These are phyloP conservation scores for Sordariomycetes sp. DNA, from an alignment of 2,329 filamentous ascomycete species.

Conservation along the genomic window DNA sequence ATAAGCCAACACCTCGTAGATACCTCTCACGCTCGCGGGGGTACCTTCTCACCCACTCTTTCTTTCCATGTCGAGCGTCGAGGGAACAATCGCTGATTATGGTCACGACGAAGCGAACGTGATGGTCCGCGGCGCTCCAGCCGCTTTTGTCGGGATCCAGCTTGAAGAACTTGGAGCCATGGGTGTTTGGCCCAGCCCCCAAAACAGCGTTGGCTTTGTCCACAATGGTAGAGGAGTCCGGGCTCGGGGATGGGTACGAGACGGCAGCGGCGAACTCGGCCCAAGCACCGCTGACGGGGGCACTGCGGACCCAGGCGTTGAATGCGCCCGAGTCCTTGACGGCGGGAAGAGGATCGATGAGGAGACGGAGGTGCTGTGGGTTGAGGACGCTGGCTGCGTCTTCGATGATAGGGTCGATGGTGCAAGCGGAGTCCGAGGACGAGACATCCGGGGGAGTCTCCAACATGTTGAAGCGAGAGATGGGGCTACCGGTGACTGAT, in stretches of 20 bases:
- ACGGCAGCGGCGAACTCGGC: conserved; percentile 16
- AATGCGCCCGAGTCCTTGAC: conserved; percentile 19
- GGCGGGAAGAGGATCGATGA: conserved; percentile 21
- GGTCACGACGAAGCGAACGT: conserved; percentile 22
- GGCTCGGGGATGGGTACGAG: conserved; percentile 9
- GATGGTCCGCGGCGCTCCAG: conserved; percentile 22
- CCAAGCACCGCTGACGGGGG: conserved; percentile 20
- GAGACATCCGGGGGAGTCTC: neutral
- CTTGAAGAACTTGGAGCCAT: conserved; percentile 16
- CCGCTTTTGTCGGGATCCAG: conserved; percentile 21
- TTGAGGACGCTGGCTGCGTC: conserved; percentile 8
- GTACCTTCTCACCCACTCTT: conserved; percentile 15
- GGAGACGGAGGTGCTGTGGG: conserved; percentile 21
- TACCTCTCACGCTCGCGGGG: conserved; percentile 18
- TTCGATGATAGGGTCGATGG: neutral
- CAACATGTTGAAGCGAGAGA: too few relatives aligned
- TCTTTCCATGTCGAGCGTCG: conserved; percentile 16
- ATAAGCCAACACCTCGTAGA: conserved; percentile 22
- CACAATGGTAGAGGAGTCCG: conserved; percentile 18
- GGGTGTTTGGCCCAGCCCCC: conserved; percentile 6
- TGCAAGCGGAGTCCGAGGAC: neutral
- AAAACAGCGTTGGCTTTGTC: conserved; percentile 18
- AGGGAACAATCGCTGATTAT: conserved; percentile 20
- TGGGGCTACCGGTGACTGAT: too few relatives aligned
- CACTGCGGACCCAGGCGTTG: conserved; percentile 19